Evolutionary conservation across 1,139 yeast genomes (phyloP), one percentile per base, ranked within the genome.

Genomic region (Torulaspora globosa): DNA sequence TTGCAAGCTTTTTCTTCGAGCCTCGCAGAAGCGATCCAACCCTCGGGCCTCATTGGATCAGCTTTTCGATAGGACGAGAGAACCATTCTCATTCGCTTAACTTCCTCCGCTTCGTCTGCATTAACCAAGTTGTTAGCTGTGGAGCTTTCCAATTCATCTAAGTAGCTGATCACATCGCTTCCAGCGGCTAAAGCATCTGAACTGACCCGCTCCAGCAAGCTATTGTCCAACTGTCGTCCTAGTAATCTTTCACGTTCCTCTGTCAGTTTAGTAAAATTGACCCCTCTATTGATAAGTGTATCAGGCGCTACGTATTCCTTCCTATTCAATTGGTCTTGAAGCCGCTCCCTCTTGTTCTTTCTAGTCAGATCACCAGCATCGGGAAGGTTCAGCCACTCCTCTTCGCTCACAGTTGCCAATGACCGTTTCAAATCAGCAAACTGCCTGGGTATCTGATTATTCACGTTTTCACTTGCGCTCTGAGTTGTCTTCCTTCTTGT

Each of bases 21-120:
- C 40, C 89, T 68, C 0, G 96, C 95, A 31, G 90, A 79, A 0
- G 95, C 88, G 24, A 92, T 85, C 96, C 97, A 92, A 10, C 88
- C 87, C 41, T 78, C 77, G 0, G 95, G 76, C 48, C 82, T 83
- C 37, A 70, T 67, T 0, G 97, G 96, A 56, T 86, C 84, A 0
- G 89, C 70, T 53, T 77, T 80, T 28, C 94, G 73, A 48, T 86
- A 74, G 1, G 94, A 82, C 8, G 77, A 70, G 41, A 89, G 70
- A n/a, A 88, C 70, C 2, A 73, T 63, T 31, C 95, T 67, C 19
- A 82, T 78, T 48, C 79, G 78, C 34, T 73, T 71, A 5, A 79
- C 67, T 54, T 86, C 92, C 42, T 67, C 70, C 10, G 55, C 58
- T 32, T 47, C 47, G 45, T 14, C 62, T 30, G 10, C 32, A 29